Evolutionary conservation across 495 filamentous ascomycete species (phyloP).

Genomic region (Trichoderma virens): DNA sequence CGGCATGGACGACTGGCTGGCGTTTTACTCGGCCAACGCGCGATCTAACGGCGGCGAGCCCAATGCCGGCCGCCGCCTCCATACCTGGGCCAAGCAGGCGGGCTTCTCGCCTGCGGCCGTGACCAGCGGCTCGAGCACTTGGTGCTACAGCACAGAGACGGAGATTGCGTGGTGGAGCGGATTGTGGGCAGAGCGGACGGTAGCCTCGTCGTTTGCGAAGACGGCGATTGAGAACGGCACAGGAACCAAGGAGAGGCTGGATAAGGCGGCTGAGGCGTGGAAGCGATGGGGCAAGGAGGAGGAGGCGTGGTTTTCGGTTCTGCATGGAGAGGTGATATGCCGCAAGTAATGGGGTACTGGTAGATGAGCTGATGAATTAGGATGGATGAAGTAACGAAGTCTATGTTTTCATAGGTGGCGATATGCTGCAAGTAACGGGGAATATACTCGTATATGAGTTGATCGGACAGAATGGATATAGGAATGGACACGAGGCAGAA

Average conservation of each 20-base stretch:
- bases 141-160: not conserved
- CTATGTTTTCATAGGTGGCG: too few species aligned
- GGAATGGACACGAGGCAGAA: too few species aligned
- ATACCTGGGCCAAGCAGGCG: not conserved
- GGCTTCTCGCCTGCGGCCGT: not conserved
- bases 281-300: not conserved
- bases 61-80: not conserved
- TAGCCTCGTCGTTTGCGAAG: slow-evolving; percentile 1
- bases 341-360: not conserved
- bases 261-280: not conserved
- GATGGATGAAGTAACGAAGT: too few species aligned
- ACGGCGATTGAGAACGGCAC: slow-evolving; percentile 1
- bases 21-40: slow-evolving; percentile 4
- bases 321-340: not conserved
- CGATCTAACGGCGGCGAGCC: slow-evolving; percentile 2
- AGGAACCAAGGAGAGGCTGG: not conserved
- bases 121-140: not conserved
- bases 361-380: too few species aligned
- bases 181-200: not conserved
- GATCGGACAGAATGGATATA: too few species aligned
- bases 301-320: not conserved
- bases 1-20: slow-evolving; percentile 6
- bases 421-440: too few species aligned
- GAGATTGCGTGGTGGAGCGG: slow-evolving; percentile 5
- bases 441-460: too few species aligned